phyloP scores from a whole-genome alignment of 2,329 filamentous ascomycete species.

The Cordyceps tenuipes region DNA sequence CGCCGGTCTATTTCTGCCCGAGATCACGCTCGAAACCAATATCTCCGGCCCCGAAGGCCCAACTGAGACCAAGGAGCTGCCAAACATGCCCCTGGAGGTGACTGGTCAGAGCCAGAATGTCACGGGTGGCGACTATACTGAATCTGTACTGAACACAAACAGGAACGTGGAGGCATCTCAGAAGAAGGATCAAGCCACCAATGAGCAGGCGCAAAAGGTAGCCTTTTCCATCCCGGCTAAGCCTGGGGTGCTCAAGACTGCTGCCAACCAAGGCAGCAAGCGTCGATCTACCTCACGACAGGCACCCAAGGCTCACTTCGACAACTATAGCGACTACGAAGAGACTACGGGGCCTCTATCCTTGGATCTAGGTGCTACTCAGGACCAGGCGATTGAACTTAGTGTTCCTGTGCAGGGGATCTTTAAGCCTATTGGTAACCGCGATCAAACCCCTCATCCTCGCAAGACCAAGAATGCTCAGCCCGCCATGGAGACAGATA shows the following conservation, averaged over 20 bases:
- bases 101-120: constrained; percentile 9
- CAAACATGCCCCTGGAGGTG: constrained; percentile 14
- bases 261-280: constrained; percentile 36
- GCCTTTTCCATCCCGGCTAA: constrained; percentile 34
- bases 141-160: constrained; percentile 22
- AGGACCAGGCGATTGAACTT: constrained; percentile 27
- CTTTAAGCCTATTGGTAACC: constrained; percentile 18
- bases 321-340: constrained; percentile 24
- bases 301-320: constrained; percentile 19
- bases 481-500: constrained; percentile 4
- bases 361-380: constrained; percentile 23
- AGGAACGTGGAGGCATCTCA: constrained; percentile 20
- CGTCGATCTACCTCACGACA: constrained; percentile 20
- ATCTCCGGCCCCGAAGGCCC: constrained; percentile 22
- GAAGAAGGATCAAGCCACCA: constrained; percentile 18
- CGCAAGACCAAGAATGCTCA: constrained; percentile 8
- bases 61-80: constrained; percentile 23
- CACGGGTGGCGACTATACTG: constrained; percentile 22
- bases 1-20: constrained; percentile 14
- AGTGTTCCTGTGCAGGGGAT: constrained; percentile 18
- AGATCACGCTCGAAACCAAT: constrained; percentile 20
- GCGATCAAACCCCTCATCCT: constrained; percentile 15
- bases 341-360: constrained; percentile 28
- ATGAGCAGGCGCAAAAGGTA: constrained; percentile 29
- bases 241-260: constrained; percentile 19